phyloP scores from a whole-genome alignment of 148 eudicot genomes.

The Cornus suecica region DNA sequence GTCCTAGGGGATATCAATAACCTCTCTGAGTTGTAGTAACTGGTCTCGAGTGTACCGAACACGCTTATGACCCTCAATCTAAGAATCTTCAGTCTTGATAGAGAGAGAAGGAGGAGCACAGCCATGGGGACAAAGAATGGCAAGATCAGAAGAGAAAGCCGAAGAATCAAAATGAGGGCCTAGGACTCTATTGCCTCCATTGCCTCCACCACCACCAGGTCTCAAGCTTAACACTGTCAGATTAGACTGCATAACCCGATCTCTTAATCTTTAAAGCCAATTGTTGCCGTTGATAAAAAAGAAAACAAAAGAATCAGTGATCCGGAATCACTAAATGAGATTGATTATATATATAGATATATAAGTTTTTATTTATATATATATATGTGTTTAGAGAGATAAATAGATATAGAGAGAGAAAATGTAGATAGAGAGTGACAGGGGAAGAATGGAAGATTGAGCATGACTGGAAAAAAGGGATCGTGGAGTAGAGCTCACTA shows the following conservation, averaged over 20 bases:
- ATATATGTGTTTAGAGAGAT: not conserved
- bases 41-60: slow-evolving; percentile 73
- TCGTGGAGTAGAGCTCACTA: too few species aligned
- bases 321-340: not conserved
- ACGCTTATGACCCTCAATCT: slow-evolving; percentile 77
- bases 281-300: slow-evolving; percentile 21
- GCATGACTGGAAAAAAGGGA: not conserved
- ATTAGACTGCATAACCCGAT: slow-evolving; percentile 83
- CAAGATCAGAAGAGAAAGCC: slow-evolving; percentile 36
- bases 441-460: not conserved
- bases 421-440: not conserved
- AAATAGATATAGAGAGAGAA: too few species aligned
- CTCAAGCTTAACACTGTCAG: slow-evolving; percentile 91
- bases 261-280: not conserved
- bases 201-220: slow-evolving; percentile 82
- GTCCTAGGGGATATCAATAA: slow-evolving; percentile 50
- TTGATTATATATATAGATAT: not conserved
- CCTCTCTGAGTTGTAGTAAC: slow-evolving; percentile 85
- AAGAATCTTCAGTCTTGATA: slow-evolving; percentile 69
- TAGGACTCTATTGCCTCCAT: slow-evolving; percentile 58
- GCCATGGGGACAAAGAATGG: slow-evolving; percentile 74
- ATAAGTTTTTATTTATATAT: too few species aligned
- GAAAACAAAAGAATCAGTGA: not conserved
- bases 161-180: slow-evolving; percentile 67
- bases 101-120: slow-evolving; percentile 32